Conservation (phyloP, 208 protist species). For the Naegleria fowleri region DNA sequence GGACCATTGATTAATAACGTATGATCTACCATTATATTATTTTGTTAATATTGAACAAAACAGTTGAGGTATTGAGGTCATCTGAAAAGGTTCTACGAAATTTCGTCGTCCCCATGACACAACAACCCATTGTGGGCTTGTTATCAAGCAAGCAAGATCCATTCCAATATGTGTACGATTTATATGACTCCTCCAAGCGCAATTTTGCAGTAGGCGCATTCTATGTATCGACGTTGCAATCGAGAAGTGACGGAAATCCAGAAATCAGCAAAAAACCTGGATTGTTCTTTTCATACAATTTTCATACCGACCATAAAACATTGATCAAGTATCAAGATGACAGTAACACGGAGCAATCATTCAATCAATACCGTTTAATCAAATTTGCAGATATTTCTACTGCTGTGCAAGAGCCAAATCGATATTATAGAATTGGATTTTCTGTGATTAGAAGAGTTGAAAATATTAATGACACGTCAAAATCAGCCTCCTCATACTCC, state of each 20-base stretch:
- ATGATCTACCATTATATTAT: background rate
- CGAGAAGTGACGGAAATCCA: background rate
- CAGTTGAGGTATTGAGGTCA: background rate
- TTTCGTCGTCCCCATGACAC: background rate
- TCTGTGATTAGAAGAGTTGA: background rate
- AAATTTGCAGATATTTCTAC: background rate
- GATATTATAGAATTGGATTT: background rate
- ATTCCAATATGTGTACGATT: background rate
- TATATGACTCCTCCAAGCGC: background rate
- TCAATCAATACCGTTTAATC: background rate
- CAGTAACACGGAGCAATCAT: background rate
- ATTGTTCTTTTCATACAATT: background rate
- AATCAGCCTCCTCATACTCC: no score
- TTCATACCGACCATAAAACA: background rate
- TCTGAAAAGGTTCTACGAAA: background rate
- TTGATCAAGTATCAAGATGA: background rate
- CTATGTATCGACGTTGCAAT: background rate
- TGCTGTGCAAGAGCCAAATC: background rate
- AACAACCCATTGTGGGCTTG: background rate
- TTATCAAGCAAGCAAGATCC: no score
- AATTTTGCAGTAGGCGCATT: background rate
- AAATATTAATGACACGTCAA: no score
- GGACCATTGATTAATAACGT: no score
- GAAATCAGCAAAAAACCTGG: background rate
- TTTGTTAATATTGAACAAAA: background rate